Base-by-base conservation (phyloP, 441 rosid genomes). In the Codiaeum variegatum region DNA sequence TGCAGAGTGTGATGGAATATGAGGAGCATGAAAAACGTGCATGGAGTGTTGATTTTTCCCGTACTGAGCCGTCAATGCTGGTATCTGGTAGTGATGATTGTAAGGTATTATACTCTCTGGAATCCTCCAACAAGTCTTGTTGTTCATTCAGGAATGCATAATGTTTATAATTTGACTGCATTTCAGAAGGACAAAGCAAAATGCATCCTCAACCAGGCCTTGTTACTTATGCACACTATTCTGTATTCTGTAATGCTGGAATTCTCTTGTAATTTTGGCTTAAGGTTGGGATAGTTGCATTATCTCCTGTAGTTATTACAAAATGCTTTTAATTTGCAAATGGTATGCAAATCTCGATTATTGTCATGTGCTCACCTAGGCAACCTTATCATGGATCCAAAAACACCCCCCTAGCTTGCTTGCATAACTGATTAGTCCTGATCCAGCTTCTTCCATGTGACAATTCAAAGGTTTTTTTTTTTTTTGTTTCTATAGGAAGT, bases 11-110 rank as follows among this genome's bases (percentile, higher is more conserved):
- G 73, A 90, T 93, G 99, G 97, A 93, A 85, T 96, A 93, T 75
- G 99, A 96, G 83, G 99, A 96, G 82, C 99, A 96, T 80, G 97
- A 93, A 77, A 96, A 93, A 76, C 97, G 98, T 55, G 99, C 98
- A 64, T 96, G 99, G 99, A 93, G 98, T 82, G 99, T 96, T 78
- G 99, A 96, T 79, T 96, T 93, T 84, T 96, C 97, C 59, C 82
- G 85, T 69, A 89, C 93, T 9, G 99, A 96, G 69, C 97, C 98
- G n/a, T 86, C 98, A 5, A 89, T 91, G 97, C 99, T 96, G 67
- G 97, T 96, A 46, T 91, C 97, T 85, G 97, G 97, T 55, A 90
- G 97, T 59, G 97, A 92, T 73, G 97, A 92, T 76, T 89, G 93
- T 68, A 90, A 92, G 97, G 97, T 90, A 82, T 51, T 40, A 66